phyloP scores from a whole-genome alignment of 2,329 filamentous ascomycete genomes.

The Xylaria sp. region DNA sequence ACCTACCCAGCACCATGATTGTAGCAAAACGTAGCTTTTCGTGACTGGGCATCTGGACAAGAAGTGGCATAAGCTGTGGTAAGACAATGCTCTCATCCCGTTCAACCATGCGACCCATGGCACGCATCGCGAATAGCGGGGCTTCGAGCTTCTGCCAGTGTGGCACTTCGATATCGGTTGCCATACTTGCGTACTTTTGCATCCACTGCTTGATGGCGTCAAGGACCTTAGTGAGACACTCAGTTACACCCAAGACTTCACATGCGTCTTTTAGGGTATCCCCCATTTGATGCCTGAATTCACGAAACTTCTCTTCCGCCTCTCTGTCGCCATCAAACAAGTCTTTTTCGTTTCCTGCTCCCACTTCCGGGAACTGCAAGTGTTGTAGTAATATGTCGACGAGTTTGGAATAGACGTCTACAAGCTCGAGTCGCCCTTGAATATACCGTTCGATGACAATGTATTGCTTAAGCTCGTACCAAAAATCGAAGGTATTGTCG shows the following conservation, averaged over 20 bases:
- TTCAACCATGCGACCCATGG: slow-evolving; percentile 96
- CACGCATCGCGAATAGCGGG: slow-evolving; percentile 92
- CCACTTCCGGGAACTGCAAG: slow-evolving; percentile 84
- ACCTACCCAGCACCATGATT: slow-evolving; percentile 95
- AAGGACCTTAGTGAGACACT: slow-evolving; percentile 90
- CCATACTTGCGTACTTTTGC: slow-evolving; percentile 79
- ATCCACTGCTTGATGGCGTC: slow-evolving; percentile 89
- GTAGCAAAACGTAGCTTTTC: slow-evolving; percentile 98
- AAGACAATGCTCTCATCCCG: slow-evolving; percentile 87
- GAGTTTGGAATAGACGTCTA: slow-evolving; percentile 86
- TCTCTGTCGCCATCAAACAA: slow-evolving; percentile 96
- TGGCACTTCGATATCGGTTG: slow-evolving; percentile 78
- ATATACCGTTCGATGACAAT: slow-evolving; percentile 90
- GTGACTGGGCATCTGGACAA: slow-evolving; percentile 93
- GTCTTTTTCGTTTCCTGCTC: slow-evolving; percentile 78
- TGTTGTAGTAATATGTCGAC: slow-evolving; percentile 94
- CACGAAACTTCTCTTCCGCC: slow-evolving; percentile 94
- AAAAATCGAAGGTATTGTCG: slow-evolving; percentile 93
- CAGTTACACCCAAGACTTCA: slow-evolving; percentile 92
- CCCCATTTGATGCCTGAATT: slow-evolving; percentile 96
- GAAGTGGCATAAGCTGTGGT: slow-evolving; percentile 88
- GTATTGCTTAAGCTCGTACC: slow-evolving; percentile 98
- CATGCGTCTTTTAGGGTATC: slow-evolving; percentile 98
- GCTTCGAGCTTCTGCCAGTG: slow-evolving; percentile 98
- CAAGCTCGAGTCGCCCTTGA: slow-evolving; percentile 77